Evolutionary conservation across 441 rosid genomes (phyloP).

Genomic region (Arabidopsis lyrata): DNA sequence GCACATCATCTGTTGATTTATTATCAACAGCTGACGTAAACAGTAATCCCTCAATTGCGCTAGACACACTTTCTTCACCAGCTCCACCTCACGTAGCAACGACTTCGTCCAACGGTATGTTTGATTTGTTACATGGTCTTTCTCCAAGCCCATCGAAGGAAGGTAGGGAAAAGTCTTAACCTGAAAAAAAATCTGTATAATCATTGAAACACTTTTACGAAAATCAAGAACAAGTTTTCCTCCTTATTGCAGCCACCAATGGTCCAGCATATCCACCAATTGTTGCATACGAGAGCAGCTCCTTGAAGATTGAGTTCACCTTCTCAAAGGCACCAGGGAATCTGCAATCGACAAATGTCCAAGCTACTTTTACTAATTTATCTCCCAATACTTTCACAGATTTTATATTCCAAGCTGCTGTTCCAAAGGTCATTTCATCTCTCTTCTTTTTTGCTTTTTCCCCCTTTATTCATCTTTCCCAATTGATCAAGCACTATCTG

Average conservation of each 20-base stretch:
- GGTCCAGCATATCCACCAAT: constrained; percentile 80
- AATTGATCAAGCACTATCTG: neutral
- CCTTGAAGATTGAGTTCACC: constrained; percentile 79
- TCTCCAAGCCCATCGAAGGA: constrained; percentile 60
- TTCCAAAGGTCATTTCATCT: constrained; percentile 81
- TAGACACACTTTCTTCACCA: constrained; percentile 60
- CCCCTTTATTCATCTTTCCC: neutral
- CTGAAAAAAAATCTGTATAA: neutral
- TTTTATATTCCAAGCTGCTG: constrained; percentile 97
- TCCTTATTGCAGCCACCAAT: constrained; percentile 67
- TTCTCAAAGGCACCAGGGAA: constrained; percentile 84
- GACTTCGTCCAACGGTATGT: constrained; percentile 57
- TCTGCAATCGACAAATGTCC: constrained; percentile 70
- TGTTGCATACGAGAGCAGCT: constrained; percentile 86
- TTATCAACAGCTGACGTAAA: constrained; percentile 59
- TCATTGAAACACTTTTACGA: constrained; percentile 4
- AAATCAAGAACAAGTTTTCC: constrained; percentile 37
- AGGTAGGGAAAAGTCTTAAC: constrained; percentile 54
- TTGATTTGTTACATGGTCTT: constrained; percentile 93
- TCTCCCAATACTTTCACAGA: constrained; percentile 68
- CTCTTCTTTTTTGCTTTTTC: constrained; percentile 8
- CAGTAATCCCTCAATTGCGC: constrained; percentile 48
- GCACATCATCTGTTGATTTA: constrained; percentile 60
- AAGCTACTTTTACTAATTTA: constrained; percentile 81
- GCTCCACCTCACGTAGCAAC: constrained; percentile 51